Evolutionary conservation across 129 eudicot genomes (phyloP).

Genomic region (Arctium lappa): DNA sequence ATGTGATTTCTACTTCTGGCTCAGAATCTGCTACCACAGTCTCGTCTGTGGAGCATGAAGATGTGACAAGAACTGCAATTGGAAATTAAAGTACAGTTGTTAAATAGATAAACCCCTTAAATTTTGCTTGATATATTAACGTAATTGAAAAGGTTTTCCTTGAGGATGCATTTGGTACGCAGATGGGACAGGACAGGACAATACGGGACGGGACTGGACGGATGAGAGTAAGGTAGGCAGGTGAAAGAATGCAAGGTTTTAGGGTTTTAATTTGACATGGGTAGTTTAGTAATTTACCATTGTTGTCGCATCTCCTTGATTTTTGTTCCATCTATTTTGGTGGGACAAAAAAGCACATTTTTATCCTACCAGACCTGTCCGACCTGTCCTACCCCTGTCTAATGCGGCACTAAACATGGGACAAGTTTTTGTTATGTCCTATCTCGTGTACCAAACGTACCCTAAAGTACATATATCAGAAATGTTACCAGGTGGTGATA

Average conservation of each 20-base stretch:
- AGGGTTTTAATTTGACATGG: background rate
- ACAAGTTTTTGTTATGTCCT: too few relatives aligned
- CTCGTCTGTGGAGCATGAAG: constrained; percentile 98
- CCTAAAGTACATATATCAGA: background rate
- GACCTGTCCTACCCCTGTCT: too few relatives aligned
- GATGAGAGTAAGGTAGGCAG: background rate
- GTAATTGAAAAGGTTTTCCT: background rate
- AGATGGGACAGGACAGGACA: too few relatives aligned
- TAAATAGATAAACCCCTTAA: constrained; percentile 4
- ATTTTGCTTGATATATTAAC: background rate
- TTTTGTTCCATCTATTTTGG: background rate
- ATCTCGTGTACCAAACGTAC: too few relatives aligned
- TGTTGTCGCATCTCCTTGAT: too few relatives aligned
- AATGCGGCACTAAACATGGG: too few relatives aligned
- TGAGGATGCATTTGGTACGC: background rate
- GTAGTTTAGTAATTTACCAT: too few relatives aligned
- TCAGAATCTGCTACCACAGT: constrained; percentile 99
- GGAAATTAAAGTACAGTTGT: background rate
- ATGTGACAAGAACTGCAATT: constrained; percentile 71
- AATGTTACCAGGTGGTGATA: constrained; percentile 69
- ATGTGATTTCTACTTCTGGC: constrained; percentile 70
- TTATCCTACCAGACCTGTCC: too few relatives aligned
- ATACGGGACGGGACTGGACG: background rate
- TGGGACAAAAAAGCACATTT: too few relatives aligned
- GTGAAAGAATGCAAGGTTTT: background rate